These are phyloP conservation scores for Paragyromitra xinjiangensis DNA, from an alignment of 495 filamentous ascomycete species.

Conservation along the genomic window DNA sequence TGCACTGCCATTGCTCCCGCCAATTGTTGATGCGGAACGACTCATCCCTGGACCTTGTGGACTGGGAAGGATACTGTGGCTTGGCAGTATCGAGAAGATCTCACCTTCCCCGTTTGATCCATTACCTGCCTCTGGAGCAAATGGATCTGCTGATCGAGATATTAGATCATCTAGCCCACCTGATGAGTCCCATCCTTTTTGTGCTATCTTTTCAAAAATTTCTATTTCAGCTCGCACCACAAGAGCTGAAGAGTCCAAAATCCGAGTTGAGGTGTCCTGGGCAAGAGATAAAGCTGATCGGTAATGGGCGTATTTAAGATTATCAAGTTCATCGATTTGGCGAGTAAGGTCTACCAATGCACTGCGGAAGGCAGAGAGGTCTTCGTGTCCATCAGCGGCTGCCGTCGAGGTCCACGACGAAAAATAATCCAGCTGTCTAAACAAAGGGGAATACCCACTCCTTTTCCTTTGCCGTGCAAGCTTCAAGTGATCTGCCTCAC, in stretches of 20 bases:
- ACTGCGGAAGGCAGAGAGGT: slow-evolving; percentile 55
- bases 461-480: slow-evolving; percentile 66
- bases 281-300: slow-evolving; percentile 65
- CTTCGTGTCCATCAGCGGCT: slow-evolving; percentile 55
- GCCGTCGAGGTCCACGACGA: slow-evolving; percentile 45
- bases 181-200: slow-evolving; percentile 70
- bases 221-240: slow-evolving; percentile 72
- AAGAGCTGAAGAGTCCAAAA: slow-evolving; percentile 69
- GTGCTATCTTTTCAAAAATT: slow-evolving; percentile 70
- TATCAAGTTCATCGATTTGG: slow-evolving; percentile 70
- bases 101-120: slow-evolving; percentile 55
- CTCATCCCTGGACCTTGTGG: slow-evolving; percentile 54
- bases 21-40: slow-evolving; percentile 46
- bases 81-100: slow-evolving; percentile 56
- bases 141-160: slow-evolving; percentile 69
- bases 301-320: slow-evolving; percentile 67
- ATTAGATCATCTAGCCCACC: slow-evolving; percentile 70
- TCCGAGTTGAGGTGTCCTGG: slow-evolving; percentile 67
- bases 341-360: slow-evolving; percentile 67
- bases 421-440: slow-evolving; percentile 50
- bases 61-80: slow-evolving; percentile 56
- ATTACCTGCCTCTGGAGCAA: slow-evolving; percentile 63
- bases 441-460: slow-evolving; percentile 56
- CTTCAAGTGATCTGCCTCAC: slow-evolving; percentile 70
- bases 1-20: slow-evolving; percentile 20